Evolutionary conservation across 2,329 filamentous ascomycete genomes (phyloP).

Genomic region (Phoma sp.): DNA sequence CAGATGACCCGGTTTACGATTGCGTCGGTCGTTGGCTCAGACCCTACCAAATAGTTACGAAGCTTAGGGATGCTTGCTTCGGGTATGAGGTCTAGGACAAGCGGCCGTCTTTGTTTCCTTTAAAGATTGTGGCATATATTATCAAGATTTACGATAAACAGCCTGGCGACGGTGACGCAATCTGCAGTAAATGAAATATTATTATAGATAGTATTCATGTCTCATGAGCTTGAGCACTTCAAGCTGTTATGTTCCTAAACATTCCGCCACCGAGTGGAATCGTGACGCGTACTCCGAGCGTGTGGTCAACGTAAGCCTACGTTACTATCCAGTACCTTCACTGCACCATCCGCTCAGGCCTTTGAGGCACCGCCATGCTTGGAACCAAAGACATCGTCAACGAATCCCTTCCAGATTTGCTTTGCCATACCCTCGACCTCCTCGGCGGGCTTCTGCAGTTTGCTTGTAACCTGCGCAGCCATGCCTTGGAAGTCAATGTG

Average conservation of each 20-base stretch:
- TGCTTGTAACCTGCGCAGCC: slow-evolving; percentile 57
- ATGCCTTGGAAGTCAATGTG: slow-evolving; percentile 64
- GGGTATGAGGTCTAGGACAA: background rate
- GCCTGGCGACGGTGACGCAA: background rate
- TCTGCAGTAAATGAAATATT: background rate
- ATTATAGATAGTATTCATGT: slow-evolving; percentile 34
- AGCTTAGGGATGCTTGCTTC: background rate
- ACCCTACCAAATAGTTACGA: too few relatives aligned
- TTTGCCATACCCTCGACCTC: slow-evolving; percentile 53
- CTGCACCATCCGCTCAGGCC: slow-evolving; percentile 19
- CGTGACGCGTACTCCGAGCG: background rate
- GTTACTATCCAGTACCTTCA: background rate
- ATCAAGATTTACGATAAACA: background rate
- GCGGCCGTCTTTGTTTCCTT: background rate
- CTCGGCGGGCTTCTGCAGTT: slow-evolving; percentile 46
- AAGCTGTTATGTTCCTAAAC: slow-evolving; percentile 28
- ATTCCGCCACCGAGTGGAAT: slow-evolving; percentile 11
- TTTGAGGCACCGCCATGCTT: slow-evolving; percentile 35
- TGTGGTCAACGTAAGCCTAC: slow-evolving; percentile 1
- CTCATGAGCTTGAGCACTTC: slow-evolving; percentile 49
- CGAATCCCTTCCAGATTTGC: slow-evolving; percentile 56
- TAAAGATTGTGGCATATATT: background rate
- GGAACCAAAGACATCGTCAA: slow-evolving; percentile 59
- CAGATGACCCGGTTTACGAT: too few relatives aligned
- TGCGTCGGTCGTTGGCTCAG: too few relatives aligned